A percentile compares a stretch with the other conserved stretches of the same genome.
Evolutionary conservation across 768 basidiomycete species (phyloP).

Genomic region (Multifurca ochricompacta): DNA sequence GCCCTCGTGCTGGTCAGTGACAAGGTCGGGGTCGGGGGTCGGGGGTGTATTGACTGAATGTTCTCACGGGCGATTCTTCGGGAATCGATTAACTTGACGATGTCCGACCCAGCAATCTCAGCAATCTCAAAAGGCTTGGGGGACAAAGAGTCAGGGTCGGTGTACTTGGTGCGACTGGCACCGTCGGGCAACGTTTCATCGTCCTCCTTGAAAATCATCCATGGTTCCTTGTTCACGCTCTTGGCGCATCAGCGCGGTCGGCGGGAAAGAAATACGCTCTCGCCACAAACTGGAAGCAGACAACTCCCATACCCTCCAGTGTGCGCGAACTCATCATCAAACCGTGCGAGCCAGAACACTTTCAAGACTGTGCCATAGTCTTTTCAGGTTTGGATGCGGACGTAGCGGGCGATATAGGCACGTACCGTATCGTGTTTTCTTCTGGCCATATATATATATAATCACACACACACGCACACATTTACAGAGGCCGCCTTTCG

Average conservation of each 20-base stretch:
- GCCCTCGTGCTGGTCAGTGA: too few relatives aligned
- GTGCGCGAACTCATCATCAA: constrained; percentile 61
- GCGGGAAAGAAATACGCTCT: constrained; percentile 73
- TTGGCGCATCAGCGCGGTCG: constrained; percentile 85
- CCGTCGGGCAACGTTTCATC: constrained; percentile 95
- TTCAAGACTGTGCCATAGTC: constrained; percentile 73
- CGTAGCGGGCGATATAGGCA: constrained; percentile 92
- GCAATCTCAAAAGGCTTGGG: constrained; percentile 21
- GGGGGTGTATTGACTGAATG: background rate
- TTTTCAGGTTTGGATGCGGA: constrained; percentile 97
- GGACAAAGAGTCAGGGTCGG: constrained; percentile 46
- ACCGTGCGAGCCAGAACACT: constrained; percentile 72
- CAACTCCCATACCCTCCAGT: constrained; percentile 56
- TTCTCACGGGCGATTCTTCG: too few relatives aligned
- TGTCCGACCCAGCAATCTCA: constrained; percentile 9
- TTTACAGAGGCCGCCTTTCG: constrained; percentile 76
- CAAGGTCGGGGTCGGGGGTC: background rate
- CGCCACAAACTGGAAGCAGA: constrained; percentile 85
- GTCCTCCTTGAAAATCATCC: constrained; percentile 81
- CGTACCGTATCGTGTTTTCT: constrained; percentile 23
- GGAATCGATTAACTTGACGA: too few relatives aligned
- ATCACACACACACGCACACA: too few relatives aligned
- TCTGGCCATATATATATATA: background rate
- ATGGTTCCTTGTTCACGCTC: constrained; percentile 77
- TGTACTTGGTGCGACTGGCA: constrained; percentile 84